Evolutionary conservation across 1,284 basidiomycete genomes (phyloP).

Genomic region (Malassezia dermatis): DNA sequence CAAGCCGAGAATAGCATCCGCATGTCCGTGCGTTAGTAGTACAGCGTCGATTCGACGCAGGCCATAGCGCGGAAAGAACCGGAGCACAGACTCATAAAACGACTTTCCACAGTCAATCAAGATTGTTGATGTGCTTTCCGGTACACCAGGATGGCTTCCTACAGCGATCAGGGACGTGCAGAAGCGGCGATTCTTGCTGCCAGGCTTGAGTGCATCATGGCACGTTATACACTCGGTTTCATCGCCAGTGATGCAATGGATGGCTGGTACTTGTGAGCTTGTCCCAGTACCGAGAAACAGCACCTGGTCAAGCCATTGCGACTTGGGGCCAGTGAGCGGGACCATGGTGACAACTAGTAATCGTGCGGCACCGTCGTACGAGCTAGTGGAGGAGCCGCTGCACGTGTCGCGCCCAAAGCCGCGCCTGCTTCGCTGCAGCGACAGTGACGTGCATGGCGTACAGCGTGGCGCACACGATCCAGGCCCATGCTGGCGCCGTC

Average conservation of each 20-base stretch:
- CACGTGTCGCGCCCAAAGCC: neutral
- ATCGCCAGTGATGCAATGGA: conserved; percentile 25
- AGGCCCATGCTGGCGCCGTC: conserved; percentile 42
- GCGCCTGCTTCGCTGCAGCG: neutral
- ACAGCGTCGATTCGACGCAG: conserved; percentile 33
- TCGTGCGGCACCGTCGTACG: neutral
- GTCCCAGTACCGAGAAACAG: conserved; percentile 42
- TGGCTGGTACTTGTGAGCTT: conserved; percentile 36
- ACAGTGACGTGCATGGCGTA: conserved; percentile 1
- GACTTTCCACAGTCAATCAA: conserved; percentile 46
- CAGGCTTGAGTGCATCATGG: conserved; percentile 27
- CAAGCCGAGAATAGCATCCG: conserved; percentile 40
- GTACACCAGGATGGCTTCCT: conserved; percentile 18
- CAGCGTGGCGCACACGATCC: conserved; percentile 8
- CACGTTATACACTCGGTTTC: conserved; percentile 26
- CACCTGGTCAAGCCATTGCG: conserved; percentile 30
- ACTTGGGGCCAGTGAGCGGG: conserved; percentile 1
- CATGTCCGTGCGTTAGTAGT: conserved; percentile 41
- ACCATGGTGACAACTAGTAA: conserved; percentile 4
- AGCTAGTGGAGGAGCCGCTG: neutral
- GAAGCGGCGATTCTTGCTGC: conserved; percentile 33
- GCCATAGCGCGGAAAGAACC: conserved; percentile 23
- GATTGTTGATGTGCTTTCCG: conserved; percentile 20
- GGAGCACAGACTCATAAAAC: conserved; percentile 32
- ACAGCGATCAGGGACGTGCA: conserved; percentile 27